Evolutionary conservation across 2,329 filamentous ascomycete species (phyloP).

Genomic region (Nothopassalora personata): DNA sequence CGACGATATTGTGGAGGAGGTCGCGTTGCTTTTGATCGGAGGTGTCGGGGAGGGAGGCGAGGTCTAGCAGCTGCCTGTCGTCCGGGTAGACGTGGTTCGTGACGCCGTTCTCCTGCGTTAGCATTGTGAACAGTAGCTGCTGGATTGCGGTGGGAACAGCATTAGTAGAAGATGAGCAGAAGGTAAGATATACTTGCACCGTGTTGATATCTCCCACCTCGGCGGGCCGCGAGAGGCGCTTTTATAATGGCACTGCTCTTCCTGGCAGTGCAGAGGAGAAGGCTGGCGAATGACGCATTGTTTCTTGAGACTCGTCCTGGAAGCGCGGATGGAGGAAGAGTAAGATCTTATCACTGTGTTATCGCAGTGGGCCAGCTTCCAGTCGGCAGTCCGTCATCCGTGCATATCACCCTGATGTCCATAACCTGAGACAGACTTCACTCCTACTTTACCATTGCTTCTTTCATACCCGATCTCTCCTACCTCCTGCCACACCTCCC

Average conservation of each 20-base stretch:
- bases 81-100: not conserved
- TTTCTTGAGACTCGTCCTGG: too few species aligned
- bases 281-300: not conserved
- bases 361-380: too few species aligned
- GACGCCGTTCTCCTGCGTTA: not conserved
- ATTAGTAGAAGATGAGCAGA: not conserved
- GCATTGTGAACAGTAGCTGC: not conserved
- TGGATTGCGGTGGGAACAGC: too few species aligned
- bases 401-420: constrained; percentile 4
- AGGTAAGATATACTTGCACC: not conserved
- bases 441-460: not conserved
- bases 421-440: not conserved
- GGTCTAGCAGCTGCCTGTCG: constrained; percentile 32
- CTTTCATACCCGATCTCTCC: not conserved
- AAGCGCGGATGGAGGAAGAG: too few species aligned
- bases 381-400: not conserved
- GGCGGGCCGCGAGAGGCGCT: not conserved
- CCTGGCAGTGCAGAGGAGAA: not conserved
- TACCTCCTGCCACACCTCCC: not conserved
- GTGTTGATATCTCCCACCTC: not conserved
- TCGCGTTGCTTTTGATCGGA: constrained; percentile 29
- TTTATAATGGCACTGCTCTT: not conserved
- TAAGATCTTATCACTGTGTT: too few species aligned
- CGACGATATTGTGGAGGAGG: constrained; percentile 36
- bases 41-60: constrained; percentile 32